phyloP scores from a whole-genome alignment of 257 asterid genomes.

The Salvia hispanica region DNA sequence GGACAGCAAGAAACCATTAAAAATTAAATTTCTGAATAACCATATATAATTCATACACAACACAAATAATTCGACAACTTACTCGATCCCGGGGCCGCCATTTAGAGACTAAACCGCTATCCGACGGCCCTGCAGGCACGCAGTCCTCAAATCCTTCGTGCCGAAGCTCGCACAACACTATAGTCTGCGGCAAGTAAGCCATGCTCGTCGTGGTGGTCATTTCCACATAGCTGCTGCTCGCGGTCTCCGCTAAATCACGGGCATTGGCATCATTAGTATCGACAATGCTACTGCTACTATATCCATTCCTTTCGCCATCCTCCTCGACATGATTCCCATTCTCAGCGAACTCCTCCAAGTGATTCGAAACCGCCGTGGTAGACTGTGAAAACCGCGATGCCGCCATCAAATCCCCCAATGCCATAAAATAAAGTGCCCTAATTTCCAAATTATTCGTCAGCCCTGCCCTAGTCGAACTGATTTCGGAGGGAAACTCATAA shows the following conservation, averaged over 20 bases:
- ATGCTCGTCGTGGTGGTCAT: slow-evolving; percentile 73
- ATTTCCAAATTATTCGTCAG: slow-evolving; percentile 31
- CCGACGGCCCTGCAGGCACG: slow-evolving; percentile 79
- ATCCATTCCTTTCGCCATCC: slow-evolving; percentile 54
- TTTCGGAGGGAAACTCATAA: slow-evolving; percentile 66
- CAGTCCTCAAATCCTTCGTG: slow-evolving; percentile 89
- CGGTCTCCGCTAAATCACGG: slow-evolving; percentile 64
- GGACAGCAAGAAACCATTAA: slow-evolving; percentile 4
- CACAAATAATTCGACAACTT: slow-evolving; percentile 34
- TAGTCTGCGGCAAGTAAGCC: slow-evolving; percentile 87
- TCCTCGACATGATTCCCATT: slow-evolving; percentile 56
- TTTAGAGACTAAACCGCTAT: slow-evolving; percentile 87
- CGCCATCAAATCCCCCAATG: slow-evolving; percentile 98
- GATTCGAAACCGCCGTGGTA: slow-evolving; percentile 64
- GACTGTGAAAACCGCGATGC: slow-evolving; percentile 91
- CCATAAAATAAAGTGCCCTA: slow-evolving; percentile 54
- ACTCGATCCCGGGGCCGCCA: slow-evolving; percentile 96
- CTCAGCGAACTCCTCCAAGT: slow-evolving; percentile 59
- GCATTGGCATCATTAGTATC: slow-evolving; percentile 33
- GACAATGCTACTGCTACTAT: slow-evolving; percentile 38
- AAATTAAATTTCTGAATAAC: not conserved
- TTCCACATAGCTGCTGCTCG: slow-evolving; percentile 60
- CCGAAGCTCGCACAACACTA: slow-evolving; percentile 88
- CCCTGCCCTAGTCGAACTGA: slow-evolving; percentile 91
- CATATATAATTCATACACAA: not conserved